These are phyloP conservation scores for Metarhizium sp. DNA, from an alignment of 2,329 filamentous ascomycete genomes.

Conservation along the genomic window DNA sequence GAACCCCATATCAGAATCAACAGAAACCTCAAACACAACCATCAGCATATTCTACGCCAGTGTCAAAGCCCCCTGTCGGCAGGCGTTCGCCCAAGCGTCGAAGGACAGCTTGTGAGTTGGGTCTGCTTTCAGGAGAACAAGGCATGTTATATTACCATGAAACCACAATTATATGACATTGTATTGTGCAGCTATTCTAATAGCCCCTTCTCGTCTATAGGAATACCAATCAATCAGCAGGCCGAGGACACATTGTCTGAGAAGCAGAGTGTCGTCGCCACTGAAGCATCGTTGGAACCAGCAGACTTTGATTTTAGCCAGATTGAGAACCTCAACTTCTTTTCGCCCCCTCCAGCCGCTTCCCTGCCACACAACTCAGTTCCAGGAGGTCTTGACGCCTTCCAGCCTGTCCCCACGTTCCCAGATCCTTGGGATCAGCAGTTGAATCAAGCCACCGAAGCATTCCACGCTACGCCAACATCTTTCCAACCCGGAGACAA, in stretches of 20 bases:
- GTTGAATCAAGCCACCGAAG: constrained; percentile 6
- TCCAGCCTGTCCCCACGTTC: constrained; percentile 11
- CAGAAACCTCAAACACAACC: constrained; percentile 6
- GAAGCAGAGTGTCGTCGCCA: constrained; percentile 18
- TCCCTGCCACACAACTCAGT: constrained; percentile 21
- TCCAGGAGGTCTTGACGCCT: constrained; percentile 9
- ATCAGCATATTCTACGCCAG: background rate
- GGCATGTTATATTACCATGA: constrained; percentile 20
- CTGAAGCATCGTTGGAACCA: constrained; percentile 19
- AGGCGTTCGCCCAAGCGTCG: constrained; percentile 28
- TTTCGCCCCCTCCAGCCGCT: constrained; percentile 11
- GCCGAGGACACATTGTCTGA: constrained; percentile 13
- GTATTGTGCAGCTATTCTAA: background rate
- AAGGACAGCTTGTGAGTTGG: constrained; percentile 23
- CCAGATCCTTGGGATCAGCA: constrained; percentile 15
- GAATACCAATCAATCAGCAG: constrained; percentile 17
- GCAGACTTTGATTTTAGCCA: constrained; percentile 24
- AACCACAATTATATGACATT: background rate
- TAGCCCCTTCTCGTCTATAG: constrained; percentile 2
- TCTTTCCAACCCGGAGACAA: background rate
- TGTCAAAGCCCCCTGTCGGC: constrained; percentile 8
- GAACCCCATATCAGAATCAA: constrained; percentile 9
- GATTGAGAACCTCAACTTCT: constrained; percentile 24
- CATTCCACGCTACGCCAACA: constrained; percentile 3
- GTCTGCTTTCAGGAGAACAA: constrained; percentile 23